Conservation (phyloP, 306 rosid species). For the Neltuma alba region DNA sequence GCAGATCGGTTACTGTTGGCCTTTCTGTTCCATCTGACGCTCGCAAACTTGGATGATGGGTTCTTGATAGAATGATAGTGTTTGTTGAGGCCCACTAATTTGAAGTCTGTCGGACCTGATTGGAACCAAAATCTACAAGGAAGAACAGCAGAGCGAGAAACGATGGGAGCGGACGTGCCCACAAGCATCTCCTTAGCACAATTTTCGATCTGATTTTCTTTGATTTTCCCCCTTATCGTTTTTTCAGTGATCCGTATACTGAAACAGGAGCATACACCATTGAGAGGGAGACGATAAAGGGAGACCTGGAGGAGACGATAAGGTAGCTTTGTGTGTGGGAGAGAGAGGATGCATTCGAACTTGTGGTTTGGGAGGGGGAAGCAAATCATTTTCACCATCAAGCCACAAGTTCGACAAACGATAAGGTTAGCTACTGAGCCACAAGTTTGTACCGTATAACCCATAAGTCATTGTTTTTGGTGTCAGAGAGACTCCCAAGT, state of each 20-base stretch:
- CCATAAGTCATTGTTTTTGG: not conserved
- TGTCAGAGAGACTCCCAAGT: not conserved
- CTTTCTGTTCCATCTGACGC: slow-evolving; percentile 42
- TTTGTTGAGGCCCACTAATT: slow-evolving; percentile 19
- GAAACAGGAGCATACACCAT: not conserved
- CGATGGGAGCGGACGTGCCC: slow-evolving; percentile 43
- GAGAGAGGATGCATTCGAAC: not conserved
- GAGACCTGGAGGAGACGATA: not conserved
- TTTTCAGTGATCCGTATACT: not conserved
- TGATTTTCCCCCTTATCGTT: not conserved
- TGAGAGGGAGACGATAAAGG: not conserved
- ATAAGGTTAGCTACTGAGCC: not conserved
- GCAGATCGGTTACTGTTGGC: slow-evolving; percentile 34
- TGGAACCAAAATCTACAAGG: slow-evolving; percentile 37
- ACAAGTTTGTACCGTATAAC: not conserved
- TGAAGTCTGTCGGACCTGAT: slow-evolving; percentile 33
- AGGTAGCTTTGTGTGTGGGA: not conserved
- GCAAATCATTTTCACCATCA: not conserved
- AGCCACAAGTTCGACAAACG: not conserved
- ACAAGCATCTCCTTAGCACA: slow-evolving; percentile 56
- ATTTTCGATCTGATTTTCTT: not conserved
- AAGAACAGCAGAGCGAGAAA: slow-evolving; percentile 39
- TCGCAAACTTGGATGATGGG: slow-evolving; percentile 32
- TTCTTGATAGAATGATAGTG: slow-evolving; percentile 32
- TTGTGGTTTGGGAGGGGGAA: not conserved